Conservation (phyloP, 2,329 filamentous ascomycete genomes). For the Lachnellula cervina region DNA sequence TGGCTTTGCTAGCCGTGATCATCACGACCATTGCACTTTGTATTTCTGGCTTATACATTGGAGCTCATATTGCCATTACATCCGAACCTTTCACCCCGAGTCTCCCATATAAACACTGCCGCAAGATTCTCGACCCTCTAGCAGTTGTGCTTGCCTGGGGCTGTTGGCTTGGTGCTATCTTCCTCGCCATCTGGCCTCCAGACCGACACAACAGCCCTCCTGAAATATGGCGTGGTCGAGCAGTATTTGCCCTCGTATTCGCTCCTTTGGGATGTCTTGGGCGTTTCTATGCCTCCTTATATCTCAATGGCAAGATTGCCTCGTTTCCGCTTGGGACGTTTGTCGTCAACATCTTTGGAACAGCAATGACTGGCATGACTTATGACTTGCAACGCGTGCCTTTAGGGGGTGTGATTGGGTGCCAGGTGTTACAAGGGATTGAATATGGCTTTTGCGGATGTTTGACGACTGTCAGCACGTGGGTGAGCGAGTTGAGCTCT, state of each 20-base stretch:
- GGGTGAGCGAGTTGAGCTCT: conserved; percentile 55
- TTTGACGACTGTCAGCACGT: conserved; percentile 62
- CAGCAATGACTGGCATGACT: conserved; percentile 66
- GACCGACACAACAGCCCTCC: conserved; percentile 40
- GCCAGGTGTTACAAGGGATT: conserved; percentile 62
- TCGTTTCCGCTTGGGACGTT: conserved; percentile 86
- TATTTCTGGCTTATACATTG: conserved; percentile 63
- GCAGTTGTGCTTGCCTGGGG: conserved; percentile 63
- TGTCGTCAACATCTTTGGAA: conserved; percentile 72
- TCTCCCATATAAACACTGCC: conserved; percentile 51
- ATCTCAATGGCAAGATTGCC: conserved; percentile 62
- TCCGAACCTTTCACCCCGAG: conserved; percentile 55
- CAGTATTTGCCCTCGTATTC: conserved; percentile 73
- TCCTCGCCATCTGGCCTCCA: conserved; percentile 69
- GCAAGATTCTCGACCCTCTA: conserved; percentile 58
- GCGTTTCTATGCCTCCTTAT: conserved; percentile 67
- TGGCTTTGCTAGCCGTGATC: conserved; percentile 73
- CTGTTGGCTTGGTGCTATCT: conserved; percentile 71
- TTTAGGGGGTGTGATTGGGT: conserved; percentile 51
- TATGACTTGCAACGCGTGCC: conserved; percentile 73
- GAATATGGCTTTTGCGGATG: conserved; percentile 66
- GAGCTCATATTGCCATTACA: conserved; percentile 68
- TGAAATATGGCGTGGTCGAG: conserved; percentile 69
- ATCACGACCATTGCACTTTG: conserved; percentile 67
- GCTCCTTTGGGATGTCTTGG: conserved; percentile 73